These are phyloP conservation scores for Ophiostoma piceae DNA, from an alignment of 2,329 filamentous ascomycete species.

Conservation along the genomic window DNA sequence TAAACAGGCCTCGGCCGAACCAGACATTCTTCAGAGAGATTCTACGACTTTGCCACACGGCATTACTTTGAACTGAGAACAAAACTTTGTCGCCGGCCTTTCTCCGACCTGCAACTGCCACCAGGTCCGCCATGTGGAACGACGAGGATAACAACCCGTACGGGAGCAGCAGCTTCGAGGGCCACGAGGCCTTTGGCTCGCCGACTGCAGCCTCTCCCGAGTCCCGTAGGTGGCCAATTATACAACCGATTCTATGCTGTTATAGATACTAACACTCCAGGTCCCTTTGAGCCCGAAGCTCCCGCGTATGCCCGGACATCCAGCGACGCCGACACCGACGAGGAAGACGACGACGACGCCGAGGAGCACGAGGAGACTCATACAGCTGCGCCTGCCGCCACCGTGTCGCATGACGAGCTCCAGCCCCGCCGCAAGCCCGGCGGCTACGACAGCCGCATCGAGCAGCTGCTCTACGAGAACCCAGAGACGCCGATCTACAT, in stretches of 20 bases:
- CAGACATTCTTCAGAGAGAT: no score
- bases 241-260: background rate
- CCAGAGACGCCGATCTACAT: constrained; percentile 86
- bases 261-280: background rate
- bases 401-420: constrained; percentile 38
- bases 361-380: constrained; percentile 29
- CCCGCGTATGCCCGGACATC: constrained; percentile 36
- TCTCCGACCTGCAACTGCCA: background rate
- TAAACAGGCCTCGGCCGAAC: background rate
- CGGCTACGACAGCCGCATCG: constrained; percentile 89
- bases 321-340: constrained; percentile 36
- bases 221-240: constrained; percentile 43
- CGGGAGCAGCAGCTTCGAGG: constrained; percentile 74
- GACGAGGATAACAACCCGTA: constrained; percentile 99
- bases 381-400: constrained; percentile 15
- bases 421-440: constrained; percentile 66
- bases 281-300: background rate
- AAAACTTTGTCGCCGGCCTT: background rate
- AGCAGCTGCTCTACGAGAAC: constrained; percentile 96
- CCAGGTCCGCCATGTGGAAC: constrained; percentile 74
- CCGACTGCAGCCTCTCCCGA: constrained; percentile 60
- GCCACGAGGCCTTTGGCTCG: constrained; percentile 71
- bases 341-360: constrained; percentile 46
- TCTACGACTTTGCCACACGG: no score
- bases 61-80: background rate